Evolutionary conservation across 768 basidiomycete genomes (phyloP).

Genomic region (Rossbeevera mucosa): DNA sequence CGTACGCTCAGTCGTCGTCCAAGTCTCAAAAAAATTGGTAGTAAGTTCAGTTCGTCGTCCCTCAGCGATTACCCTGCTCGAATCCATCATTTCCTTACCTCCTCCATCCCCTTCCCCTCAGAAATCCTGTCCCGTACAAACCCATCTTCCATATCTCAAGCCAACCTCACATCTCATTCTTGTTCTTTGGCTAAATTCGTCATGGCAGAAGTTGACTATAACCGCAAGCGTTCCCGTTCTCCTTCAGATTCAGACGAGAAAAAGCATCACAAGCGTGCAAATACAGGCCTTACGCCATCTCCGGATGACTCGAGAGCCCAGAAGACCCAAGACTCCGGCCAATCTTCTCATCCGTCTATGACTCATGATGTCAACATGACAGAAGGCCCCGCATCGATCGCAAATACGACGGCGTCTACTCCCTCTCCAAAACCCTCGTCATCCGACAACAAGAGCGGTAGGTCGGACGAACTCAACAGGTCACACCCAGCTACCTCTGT

Average conservation of each 20-base stretch:
- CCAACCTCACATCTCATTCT: constrained; percentile 34
- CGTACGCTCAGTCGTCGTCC: too few relatives aligned
- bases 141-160: constrained; percentile 37
- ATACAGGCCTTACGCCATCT: constrained; percentile 63
- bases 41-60: constrained; percentile 28
- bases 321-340: constrained; percentile 45
- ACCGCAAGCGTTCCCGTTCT: constrained; percentile 83
- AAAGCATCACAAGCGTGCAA: constrained; percentile 79
- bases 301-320: constrained; percentile 57
- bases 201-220: constrained; percentile 84
- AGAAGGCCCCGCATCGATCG: constrained; percentile 37
- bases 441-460: constrained; percentile 42
- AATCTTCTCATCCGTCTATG: constrained; percentile 35
- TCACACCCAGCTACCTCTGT: constrained; percentile 46
- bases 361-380: constrained; percentile 63
- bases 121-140: constrained; percentile 44
- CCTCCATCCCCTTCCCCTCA: constrained; percentile 47
- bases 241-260: constrained; percentile 76
- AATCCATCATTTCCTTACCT: constrained; percentile 53
- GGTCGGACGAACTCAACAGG: constrained; percentile 35
- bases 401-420: constrained; percentile 50
- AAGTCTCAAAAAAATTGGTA: too few relatives aligned
- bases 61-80: constrained; percentile 47
- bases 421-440: constrained; percentile 50
- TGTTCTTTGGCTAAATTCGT: constrained; percentile 52